Percentiles rank a stretch among this genome's conserved stretches.
These are phyloP conservation scores for Mycosarcoma mackinlayi DNA, from an alignment of 1,284 basidiomycete species.

Conservation along the genomic window DNA sequence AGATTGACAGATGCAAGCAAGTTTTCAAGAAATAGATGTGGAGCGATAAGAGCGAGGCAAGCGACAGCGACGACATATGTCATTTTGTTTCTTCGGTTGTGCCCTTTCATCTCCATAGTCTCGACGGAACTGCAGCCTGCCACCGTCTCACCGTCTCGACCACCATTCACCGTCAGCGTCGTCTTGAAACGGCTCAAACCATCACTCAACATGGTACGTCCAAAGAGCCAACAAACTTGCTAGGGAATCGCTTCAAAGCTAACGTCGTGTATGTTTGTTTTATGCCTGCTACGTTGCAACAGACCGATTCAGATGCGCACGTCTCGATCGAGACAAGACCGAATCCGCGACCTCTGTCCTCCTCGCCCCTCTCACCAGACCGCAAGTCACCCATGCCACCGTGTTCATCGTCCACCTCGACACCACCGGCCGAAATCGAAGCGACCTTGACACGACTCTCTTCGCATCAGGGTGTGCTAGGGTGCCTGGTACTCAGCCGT, in stretches of 20 bases:
- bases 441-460: slow-evolving; percentile 58
- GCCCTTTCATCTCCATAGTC: no score
- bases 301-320: slow-evolving; percentile 24
- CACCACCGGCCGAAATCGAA: slow-evolving; percentile 61
- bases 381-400: slow-evolving; percentile 57
- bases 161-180: neutral
- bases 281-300: neutral
- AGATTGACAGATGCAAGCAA: neutral
- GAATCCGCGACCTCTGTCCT: slow-evolving; percentile 27
- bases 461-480: slow-evolving; percentile 52
- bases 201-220: neutral
- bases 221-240: no score
- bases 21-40: no score
- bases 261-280: neutral
- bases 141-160: neutral
- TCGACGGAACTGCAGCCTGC: no score
- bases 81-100: neutral
- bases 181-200: neutral
- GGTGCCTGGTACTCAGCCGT: slow-evolving; percentile 56
- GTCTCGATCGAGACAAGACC: slow-evolving; percentile 20
- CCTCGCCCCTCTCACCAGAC: slow-evolving; percentile 25
- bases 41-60: slow-evolving; percentile 24
- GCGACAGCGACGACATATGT: neutral
- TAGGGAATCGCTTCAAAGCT: neutral
- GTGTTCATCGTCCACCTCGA: slow-evolving; percentile 32